Base-by-base conservation (phyloP, 768 basidiomycete genomes). In the Hemileccinum impolitum region DNA sequence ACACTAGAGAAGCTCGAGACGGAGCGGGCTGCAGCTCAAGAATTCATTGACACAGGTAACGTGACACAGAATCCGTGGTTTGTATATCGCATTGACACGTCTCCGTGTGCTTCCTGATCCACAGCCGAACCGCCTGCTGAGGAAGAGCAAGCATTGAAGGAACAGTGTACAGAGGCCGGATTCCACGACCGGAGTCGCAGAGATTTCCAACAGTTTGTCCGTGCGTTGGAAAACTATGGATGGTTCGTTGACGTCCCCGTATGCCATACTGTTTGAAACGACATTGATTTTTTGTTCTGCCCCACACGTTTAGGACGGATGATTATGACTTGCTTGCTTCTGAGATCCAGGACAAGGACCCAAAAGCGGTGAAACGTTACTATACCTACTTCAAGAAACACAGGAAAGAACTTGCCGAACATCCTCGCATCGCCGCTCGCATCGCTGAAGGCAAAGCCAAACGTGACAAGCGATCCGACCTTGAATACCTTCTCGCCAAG, bases 111-210 rank as follows among this genome's bases (percentile, higher is more conserved):
- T n/a, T n/a, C n/a, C n/a, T n/a, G n/a, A n/a, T 19, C 3, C 23
- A n/a, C 53, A 90, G 95, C 95, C 32, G 93, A 92, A 55, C 87
- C 90, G 1, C 74, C 98, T 34, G 93, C 85, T 0, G 94, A 97
- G 57, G 90, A 91, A 40, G 94, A 99, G 61, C 70, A 80, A 54
- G 77, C 79, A 5, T 75, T 81, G 63, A 97, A 95, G 70, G 92
- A 95, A 26, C 79, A 76, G 39, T 81, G 88, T 26, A 79, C 82
- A 7, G 75, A 74, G 28, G 73, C 86, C 47, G 94, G 94, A 14
- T 97, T 97, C 72, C 80, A 83, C 28, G 83, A 87, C 55, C 97
- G 95, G 95, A 89, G 85, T 64, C 80, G 90, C 57, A 81, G 92
- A 32, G 94, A 97, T 63, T 97, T 94, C 74, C 93, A 94, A 60